phyloP scores from a whole-genome alignment of 768 basidiomycete species.

The Collybia nuda region DNA sequence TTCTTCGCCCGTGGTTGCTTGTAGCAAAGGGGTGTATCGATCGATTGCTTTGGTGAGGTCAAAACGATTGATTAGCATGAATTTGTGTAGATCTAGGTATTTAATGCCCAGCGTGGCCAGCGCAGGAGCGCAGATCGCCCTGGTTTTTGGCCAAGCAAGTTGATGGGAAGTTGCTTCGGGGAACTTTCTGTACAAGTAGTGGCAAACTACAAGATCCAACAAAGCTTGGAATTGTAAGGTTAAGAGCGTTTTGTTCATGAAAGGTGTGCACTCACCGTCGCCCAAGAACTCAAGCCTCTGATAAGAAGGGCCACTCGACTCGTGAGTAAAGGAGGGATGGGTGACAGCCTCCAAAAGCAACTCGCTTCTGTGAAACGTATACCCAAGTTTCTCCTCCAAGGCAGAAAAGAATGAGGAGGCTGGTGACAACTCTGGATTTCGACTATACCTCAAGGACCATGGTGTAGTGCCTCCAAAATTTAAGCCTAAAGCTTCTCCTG shows the following conservation, averaged over 20 bases:
- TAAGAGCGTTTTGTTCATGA: slow-evolving; percentile 6
- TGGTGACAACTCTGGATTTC: slow-evolving; percentile 25
- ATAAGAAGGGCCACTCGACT: slow-evolving; percentile 60
- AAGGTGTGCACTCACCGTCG: slow-evolving; percentile 58
- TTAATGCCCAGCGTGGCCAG: slow-evolving; percentile 70
- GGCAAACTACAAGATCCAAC: slow-evolving; percentile 69
- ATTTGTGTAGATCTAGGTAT: slow-evolving; percentile 64
- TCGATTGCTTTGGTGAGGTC: slow-evolving; percentile 66
- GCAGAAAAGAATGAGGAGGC: slow-evolving; percentile 47
- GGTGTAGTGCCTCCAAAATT: slow-evolving; percentile 70
- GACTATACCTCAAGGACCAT: slow-evolving; percentile 62
- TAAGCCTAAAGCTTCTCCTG: slow-evolving; percentile 66
- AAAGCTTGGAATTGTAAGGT: slow-evolving; percentile 44
- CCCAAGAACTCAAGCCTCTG: slow-evolving; percentile 89
- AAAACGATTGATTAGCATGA: slow-evolving; percentile 67
- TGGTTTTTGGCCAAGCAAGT: slow-evolving; percentile 68
- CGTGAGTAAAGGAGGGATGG: slow-evolving; percentile 70
- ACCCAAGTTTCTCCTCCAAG: slow-evolving; percentile 67
- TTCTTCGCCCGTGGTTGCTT: slow-evolving; percentile 53
- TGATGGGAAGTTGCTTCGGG: slow-evolving; percentile 74
- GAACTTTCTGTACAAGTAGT: slow-evolving; percentile 70
- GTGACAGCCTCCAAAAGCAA: slow-evolving; percentile 80
- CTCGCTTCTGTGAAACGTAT: slow-evolving; percentile 62
- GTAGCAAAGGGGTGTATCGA: slow-evolving; percentile 59
- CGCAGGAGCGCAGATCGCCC: slow-evolving; percentile 72